Conservation (phyloP, 208 protist species). For the Trypanosoma mega region DNA sequence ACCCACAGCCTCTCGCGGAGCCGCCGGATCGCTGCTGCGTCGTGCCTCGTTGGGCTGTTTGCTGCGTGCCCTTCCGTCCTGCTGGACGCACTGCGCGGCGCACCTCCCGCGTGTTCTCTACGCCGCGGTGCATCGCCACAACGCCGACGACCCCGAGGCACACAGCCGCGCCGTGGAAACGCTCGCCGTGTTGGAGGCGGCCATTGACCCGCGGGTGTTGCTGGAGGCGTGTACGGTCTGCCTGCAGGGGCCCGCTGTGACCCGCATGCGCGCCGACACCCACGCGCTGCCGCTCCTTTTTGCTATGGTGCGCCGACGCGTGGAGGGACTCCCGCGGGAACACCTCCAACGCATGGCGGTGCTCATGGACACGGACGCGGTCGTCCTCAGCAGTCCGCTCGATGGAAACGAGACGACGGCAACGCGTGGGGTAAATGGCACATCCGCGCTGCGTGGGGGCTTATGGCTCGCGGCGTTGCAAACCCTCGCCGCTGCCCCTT, state of each 20-base stretch:
- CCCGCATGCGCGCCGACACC: constrained; percentile 58
- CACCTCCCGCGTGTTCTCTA: constrained; percentile 68
- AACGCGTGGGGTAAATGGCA: constrained; percentile 56
- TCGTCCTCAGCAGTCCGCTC: too few species aligned
- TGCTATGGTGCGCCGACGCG: constrained; percentile 57
- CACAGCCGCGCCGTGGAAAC: constrained; percentile 70
- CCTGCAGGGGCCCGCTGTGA: constrained; percentile 37
- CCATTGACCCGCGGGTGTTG: constrained; percentile 84
- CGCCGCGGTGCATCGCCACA: constrained; percentile 52
- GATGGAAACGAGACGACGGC: too few species aligned
- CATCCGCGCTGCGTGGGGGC: constrained; percentile 53
- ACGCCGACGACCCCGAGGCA: constrained; percentile 74
- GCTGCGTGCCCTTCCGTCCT: constrained; percentile 68
- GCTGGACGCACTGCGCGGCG: constrained; percentile 85
- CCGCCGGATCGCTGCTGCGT: constrained; percentile 61
- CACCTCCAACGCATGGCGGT: constrained; percentile 68
- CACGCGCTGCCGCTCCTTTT: constrained; percentile 81
- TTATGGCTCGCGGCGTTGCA: constrained; percentile 85
- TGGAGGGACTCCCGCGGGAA: constrained; percentile 68
- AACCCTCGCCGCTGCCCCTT: constrained; percentile 51
- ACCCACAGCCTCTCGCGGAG: constrained; percentile 34
- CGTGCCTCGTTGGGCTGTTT: constrained; percentile 57
- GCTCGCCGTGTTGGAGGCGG: constrained; percentile 80
- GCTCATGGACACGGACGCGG: too few species aligned
- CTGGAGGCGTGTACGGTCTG: constrained; percentile 65